These are phyloP conservation scores for Arxiozyma heterogenica DNA, from an alignment of 1,139 yeast genomes.

Conservation along the genomic window DNA sequence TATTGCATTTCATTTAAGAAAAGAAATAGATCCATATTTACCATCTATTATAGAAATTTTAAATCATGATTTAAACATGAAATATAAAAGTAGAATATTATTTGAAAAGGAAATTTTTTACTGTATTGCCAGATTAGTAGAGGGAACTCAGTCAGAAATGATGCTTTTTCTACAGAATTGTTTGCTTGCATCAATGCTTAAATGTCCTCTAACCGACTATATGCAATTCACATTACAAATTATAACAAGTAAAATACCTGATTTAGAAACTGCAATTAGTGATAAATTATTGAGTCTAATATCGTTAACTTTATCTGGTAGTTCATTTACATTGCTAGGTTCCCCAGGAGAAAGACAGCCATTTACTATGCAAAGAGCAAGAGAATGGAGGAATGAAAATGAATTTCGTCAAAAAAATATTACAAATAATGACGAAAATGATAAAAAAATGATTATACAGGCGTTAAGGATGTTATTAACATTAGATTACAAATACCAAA, in stretches of 20 bases:
- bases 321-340: constrained; percentile 76
- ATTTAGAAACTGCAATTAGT: constrained; percentile 64
- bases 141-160: constrained; percentile 85
- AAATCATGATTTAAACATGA: constrained; percentile 69
- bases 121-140: constrained; percentile 78
- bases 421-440: constrained; percentile 26
- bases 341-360: constrained; percentile 52
- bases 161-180: constrained; percentile 81
- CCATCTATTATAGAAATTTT: constrained; percentile 80
- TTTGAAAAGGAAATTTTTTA: constrained; percentile 84
- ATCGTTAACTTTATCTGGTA: constrained; percentile 71
- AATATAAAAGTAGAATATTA: constrained; percentile 56
- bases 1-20: constrained; percentile 73
- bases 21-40: constrained; percentile 79
- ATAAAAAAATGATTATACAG: constrained; percentile 30
- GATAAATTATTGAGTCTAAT: constrained; percentile 62
- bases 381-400: constrained; percentile 68
- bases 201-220: constrained; percentile 73
- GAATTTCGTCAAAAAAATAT: constrained; percentile 46
- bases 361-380: constrained; percentile 63
- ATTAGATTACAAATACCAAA: constrained; percentile 67
- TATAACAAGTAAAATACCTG: constrained; percentile 69
- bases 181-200: constrained; percentile 67
- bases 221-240: constrained; percentile 67
- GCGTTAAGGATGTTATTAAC: constrained; percentile 52